A percentile compares a stretch with the other conserved stretches of the same genome.
phyloP scores from a whole-genome alignment of 352 stramenopile genomes.

The Elongisporangium senticosum region DNA sequence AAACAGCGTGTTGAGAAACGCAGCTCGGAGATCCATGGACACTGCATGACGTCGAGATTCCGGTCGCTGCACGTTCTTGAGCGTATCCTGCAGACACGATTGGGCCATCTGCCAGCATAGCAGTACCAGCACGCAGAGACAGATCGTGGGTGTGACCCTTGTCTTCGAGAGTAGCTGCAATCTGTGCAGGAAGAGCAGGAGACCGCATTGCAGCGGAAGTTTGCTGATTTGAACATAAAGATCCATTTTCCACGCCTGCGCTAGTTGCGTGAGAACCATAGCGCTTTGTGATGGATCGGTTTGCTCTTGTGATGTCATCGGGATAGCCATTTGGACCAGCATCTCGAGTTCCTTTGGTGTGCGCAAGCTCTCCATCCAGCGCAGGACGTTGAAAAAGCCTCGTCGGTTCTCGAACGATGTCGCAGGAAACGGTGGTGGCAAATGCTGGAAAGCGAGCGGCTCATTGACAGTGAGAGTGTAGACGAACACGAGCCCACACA shows the following conservation, averaged over 20 bases:
- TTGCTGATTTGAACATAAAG: constrained; percentile 29
- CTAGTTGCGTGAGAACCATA: constrained; percentile 3
- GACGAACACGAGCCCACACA: constrained; percentile 13
- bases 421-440: constrained; percentile 17
- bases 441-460: constrained; percentile 31
- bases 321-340: constrained; percentile 13
- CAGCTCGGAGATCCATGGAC: constrained; percentile 8
- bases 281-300: neutral
- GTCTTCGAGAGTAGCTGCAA: constrained; percentile 23
- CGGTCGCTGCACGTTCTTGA: constrained; percentile 7
- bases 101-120: constrained; percentile 47
- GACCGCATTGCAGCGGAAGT: constrained; percentile 34
- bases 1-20: constrained; percentile 48
- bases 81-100: constrained; percentile 26
- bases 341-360: constrained; percentile 28
- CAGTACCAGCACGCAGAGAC: constrained; percentile 37
- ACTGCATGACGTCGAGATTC: neutral
- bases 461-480: constrained; percentile 18
- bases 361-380: constrained; percentile 50
- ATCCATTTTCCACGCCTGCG: constrained; percentile 19
- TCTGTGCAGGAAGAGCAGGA: constrained; percentile 42
- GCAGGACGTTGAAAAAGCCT: constrained; percentile 44
- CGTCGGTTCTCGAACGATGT: constrained; percentile 23
- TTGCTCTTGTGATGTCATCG: neutral
- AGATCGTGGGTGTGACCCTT: constrained; percentile 26